Evolutionary conservation across 2,329 filamentous ascomycete species (phyloP), one percentile per base, ranked within the genome.

Genomic region (Zelopaecilomyces penicillatus): DNA sequence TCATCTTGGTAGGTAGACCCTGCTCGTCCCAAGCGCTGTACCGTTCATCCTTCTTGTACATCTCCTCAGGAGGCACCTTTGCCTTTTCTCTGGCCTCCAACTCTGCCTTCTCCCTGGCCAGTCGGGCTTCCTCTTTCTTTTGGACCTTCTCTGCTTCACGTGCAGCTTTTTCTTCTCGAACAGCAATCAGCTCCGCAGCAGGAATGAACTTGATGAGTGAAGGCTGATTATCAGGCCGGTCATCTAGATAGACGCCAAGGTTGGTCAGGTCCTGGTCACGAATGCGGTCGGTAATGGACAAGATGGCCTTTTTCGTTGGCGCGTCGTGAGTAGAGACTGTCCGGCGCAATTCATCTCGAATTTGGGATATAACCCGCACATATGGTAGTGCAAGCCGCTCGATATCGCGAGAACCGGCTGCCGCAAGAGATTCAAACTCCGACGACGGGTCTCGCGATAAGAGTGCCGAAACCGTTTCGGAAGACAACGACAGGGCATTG

Each of bases 161-260:
- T 12, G 75, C 74, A 41, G 73, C 69, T 59, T 80, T 80, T 54
- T 81, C 78, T 43, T 79, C 76, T 5, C 74, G 68, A 3, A 75
- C 73, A 2, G 75, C 74, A 32, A 81, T 72, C 28, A 82, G 65
- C 49, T 79, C 74, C 4, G 71, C 65, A 4, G 73, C 74, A 0
- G 76, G 74, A 7, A 80, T 68, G 48, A 81, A 80, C 56, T 80
- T 81, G 49, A 95, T 83, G 30, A 95, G 74, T 1, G 88, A 87
- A 0, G 79, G 83, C 59, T 74, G 74, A 44, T 69, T 70, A 39
- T 76, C 76, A n/a, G 68, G 69, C 41, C 87, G 79, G 57, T 96
- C 90, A 59, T 96, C 90, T 1, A 96, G 80, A 58, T 94, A 94
- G 46, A 96, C 84, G 33, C 84, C 87, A 0, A 94, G 69, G 46